These are phyloP conservation scores for Lycium barbarum DNA, from an alignment of 257 asterid species.

Conservation along the genomic window DNA sequence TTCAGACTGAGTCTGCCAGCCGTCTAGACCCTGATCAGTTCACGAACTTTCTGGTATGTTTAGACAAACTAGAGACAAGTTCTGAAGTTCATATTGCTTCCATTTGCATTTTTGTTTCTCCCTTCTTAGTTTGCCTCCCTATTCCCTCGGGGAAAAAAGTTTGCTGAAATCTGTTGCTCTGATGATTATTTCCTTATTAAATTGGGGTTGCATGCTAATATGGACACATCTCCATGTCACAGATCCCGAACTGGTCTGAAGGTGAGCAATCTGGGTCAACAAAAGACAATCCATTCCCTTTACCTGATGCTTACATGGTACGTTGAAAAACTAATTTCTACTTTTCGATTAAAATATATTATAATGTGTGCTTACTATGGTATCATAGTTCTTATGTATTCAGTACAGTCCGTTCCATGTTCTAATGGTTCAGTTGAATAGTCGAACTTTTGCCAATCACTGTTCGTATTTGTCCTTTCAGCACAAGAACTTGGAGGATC, in stretches of 20 bases:
- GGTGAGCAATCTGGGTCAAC: slow-evolving; percentile 72
- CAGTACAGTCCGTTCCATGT: slow-evolving; percentile 17
- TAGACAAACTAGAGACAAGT: not conserved
- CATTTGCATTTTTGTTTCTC: not conserved
- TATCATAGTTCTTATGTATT: not conserved
- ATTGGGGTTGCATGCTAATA: not conserved
- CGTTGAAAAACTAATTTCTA: slow-evolving; percentile 24
- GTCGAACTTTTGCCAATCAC: slow-evolving; percentile 19
- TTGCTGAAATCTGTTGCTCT: slow-evolving; percentile 1
- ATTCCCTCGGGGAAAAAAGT: not conserved
- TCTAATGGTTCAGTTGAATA: not conserved
- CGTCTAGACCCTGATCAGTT: slow-evolving; percentile 81
- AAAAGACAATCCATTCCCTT: slow-evolving; percentile 76
- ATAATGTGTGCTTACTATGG: not conserved
- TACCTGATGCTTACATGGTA: slow-evolving; percentile 83
- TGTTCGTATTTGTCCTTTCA: slow-evolving; percentile 43
- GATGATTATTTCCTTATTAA: not conserved
- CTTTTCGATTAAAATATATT: not conserved
- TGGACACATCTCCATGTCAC: slow-evolving; percentile 25
- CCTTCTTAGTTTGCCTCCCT: slow-evolving; percentile 5
- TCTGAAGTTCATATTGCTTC: not conserved
- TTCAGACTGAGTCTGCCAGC: slow-evolving; percentile 82
- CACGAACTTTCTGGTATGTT: slow-evolving; percentile 73
- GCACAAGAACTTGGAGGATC: slow-evolving; percentile 72
- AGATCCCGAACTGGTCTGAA: slow-evolving; percentile 86